A percentile compares a stretch with the other conserved stretches of the same genome.
phyloP scores from a whole-genome alignment of 2,329 filamentous ascomycete species.

The Aspergillus uvarum region DNA sequence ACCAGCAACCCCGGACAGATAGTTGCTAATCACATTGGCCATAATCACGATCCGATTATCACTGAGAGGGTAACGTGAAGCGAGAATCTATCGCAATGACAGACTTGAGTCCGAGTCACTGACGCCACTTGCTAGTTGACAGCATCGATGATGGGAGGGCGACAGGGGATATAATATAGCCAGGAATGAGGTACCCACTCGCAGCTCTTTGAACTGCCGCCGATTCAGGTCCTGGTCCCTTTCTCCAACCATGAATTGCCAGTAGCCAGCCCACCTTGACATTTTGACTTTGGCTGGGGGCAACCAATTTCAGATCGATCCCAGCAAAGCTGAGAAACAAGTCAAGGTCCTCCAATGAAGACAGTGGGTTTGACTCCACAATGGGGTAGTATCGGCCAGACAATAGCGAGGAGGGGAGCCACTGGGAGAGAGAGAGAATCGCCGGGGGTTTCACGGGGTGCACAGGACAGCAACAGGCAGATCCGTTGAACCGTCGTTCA shows the following conservation, averaged over 20 bases:
- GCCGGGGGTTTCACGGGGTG: constrained; percentile 8
- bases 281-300: constrained; percentile 5
- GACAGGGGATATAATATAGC: constrained; percentile 11
- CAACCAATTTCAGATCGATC: constrained; percentile 4
- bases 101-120: not conserved
- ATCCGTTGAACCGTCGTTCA: constrained; percentile 24
- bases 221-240: not conserved
- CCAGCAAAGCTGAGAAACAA: not conserved
- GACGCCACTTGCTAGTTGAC: not conserved
- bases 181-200: constrained; percentile 1
- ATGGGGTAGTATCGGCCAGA: not conserved
- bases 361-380: constrained; percentile 7
- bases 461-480: constrained; percentile 21
- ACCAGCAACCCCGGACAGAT: constrained; percentile 10
- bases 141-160: not conserved
- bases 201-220: not conserved
- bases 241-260: not conserved
- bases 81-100: not conserved
- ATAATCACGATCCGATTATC: constrained; percentile 9
- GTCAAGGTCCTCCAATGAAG: constrained; percentile 8
- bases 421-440: constrained; percentile 20
- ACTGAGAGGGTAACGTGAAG: not conserved
- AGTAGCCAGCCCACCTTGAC: not conserved
- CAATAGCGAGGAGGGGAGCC: constrained; percentile 19
- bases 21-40: constrained; percentile 8